Conservation (phyloP, 441 rosid species). For the Erysimum cheiri region DNA sequence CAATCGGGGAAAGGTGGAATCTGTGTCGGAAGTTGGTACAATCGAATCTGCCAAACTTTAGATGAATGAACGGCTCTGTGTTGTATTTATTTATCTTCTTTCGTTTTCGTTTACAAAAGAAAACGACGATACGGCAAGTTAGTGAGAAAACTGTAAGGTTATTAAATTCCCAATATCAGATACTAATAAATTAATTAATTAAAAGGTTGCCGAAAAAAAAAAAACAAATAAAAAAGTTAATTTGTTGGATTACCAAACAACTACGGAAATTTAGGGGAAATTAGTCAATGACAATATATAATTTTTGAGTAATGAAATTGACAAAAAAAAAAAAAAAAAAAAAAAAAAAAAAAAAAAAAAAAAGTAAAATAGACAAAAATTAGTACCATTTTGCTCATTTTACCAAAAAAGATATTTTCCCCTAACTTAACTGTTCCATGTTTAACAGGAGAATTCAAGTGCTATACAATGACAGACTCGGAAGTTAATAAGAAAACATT, state of each 20-base stretch:
- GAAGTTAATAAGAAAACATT: background rate
- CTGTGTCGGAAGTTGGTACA: constrained; percentile 41
- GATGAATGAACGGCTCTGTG: constrained; percentile 37
- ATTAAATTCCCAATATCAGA: constrained; percentile 4
- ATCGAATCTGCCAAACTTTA: constrained; percentile 36
- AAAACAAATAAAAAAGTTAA: background rate
- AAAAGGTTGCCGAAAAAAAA: background rate
- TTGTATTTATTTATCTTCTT: constrained; percentile 35
- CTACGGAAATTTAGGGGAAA: background rate
- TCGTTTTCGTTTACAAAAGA: background rate
- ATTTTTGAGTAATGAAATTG: background rate
- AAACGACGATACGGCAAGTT: constrained; percentile 40
- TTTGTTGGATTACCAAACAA: background rate
- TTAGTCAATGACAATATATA: background rate
- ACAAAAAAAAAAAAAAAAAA: too few species aligned
- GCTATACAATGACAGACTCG: background rate
- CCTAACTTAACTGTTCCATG: background rate
- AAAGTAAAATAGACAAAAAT: too few species aligned
- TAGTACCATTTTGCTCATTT: background rate
- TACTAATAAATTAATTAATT: background rate
- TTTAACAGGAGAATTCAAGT: background rate
- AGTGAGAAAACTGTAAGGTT: constrained; percentile 23
- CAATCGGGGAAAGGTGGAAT: constrained; percentile 32
- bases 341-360: too few species aligned
- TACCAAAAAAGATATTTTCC: background rate